These are phyloP conservation scores for Cadophora luteo-olivacea DNA, from an alignment of 2,329 filamentous ascomycete species.

Conservation along the genomic window DNA sequence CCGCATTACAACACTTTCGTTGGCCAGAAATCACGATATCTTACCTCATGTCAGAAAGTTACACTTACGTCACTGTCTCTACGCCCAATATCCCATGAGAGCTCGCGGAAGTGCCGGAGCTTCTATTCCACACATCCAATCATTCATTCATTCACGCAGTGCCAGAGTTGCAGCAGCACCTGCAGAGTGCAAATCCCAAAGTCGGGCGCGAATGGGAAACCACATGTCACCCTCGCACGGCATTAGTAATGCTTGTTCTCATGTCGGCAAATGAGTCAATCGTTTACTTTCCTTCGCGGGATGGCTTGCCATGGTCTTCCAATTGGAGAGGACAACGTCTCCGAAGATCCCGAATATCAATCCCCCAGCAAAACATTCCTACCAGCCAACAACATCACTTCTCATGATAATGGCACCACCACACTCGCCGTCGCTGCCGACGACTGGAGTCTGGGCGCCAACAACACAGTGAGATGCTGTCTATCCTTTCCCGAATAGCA, in stretches of 20 bases:
- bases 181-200: neutral
- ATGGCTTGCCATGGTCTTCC: neutral
- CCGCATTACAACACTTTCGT: neutral
- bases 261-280: slow-evolving; percentile 24
- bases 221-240: slow-evolving; percentile 3
- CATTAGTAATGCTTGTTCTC: slow-evolving; percentile 23
- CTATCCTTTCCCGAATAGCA: slow-evolving; percentile 27
- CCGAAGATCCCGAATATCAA: slow-evolving; percentile 12
- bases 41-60: slow-evolving; percentile 16
- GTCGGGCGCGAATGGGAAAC: neutral
- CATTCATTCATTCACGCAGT: neutral
- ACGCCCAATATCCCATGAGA: neutral
- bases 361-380: neutral
- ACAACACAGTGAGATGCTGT: slow-evolving; percentile 10
- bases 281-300: neutral
- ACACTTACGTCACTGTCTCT: slow-evolving; percentile 19
- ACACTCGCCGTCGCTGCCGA: slow-evolving; percentile 1
- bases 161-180: slow-evolving; percentile 13
- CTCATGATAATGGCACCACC: slow-evolving; percentile 5
- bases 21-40: slow-evolving; percentile 8
- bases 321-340: neutral
- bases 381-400: slow-evolving; percentile 5
- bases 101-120: slow-evolving; percentile 22
- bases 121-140: slow-evolving; percentile 2
- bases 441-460: neutral